Conservation (phyloP, 179 eudicot genomes). For the Camellia oleifera region DNA sequence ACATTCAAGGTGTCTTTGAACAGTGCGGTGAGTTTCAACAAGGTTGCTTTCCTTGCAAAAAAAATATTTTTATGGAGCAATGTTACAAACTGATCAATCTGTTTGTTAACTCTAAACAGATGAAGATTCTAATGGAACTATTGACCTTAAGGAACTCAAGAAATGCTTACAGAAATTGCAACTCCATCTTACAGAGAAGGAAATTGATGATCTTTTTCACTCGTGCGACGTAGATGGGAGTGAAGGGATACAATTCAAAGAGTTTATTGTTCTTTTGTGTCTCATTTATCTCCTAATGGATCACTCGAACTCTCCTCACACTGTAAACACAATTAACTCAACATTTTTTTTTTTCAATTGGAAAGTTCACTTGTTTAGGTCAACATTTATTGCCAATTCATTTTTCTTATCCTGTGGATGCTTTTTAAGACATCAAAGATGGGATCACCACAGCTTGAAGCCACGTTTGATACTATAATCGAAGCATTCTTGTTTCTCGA, state of each 20-base stretch:
- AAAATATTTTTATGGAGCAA: too few relatives aligned
- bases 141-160: constrained; percentile 29
- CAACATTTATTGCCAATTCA: background rate
- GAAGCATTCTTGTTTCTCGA: constrained; percentile 65
- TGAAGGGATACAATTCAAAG: constrained; percentile 54
- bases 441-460: constrained; percentile 32
- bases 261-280: constrained; percentile 64
- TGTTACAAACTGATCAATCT: too few relatives aligned
- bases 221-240: constrained; percentile 53
- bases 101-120: too few relatives aligned
- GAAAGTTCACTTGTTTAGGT: constrained; percentile 1
- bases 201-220: constrained; percentile 50
- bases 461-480: constrained; percentile 52
- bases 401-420: background rate
- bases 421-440: constrained; percentile 32
- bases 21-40: too few relatives aligned
- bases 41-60: too few relatives aligned
- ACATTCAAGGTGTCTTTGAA: too few relatives aligned
- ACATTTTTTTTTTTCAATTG: background rate
- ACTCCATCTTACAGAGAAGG: constrained; percentile 29
- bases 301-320: constrained; percentile 30
- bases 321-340: constrained; percentile 20
- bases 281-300: constrained; percentile 49
- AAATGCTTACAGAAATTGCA: background rate
- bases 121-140: too few relatives aligned